Evolutionary conservation across 2,329 filamentous ascomycete species (phyloP), one percentile per base, ranked within the genome.

Genomic region (Fusarium vanettenii): DNA sequence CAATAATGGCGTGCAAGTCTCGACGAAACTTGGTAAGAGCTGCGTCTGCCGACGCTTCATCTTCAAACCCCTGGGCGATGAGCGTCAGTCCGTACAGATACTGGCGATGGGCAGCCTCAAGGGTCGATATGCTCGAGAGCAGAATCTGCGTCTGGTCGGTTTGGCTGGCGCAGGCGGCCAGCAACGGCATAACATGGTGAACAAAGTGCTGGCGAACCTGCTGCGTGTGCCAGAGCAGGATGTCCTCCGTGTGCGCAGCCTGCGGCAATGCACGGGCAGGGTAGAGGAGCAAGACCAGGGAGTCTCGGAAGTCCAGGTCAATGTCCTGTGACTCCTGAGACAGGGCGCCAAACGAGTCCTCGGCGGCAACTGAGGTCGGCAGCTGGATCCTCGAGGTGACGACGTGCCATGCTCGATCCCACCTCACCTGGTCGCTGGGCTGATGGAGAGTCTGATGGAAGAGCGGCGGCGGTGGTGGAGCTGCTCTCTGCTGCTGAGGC

Each of bases 1-100:
- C 88, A 71, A 94, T 87, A 25, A 93, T 85, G 25, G 91, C 90
- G 76, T 92, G 88, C 13, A 94, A 81, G 72, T 94, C 91, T 59
- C 88, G 84, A 18, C 84, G 85, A 77, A 94, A 93, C 66, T 87
- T 89, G 62, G 79, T 79, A 9, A 86, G 81, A 43, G 84, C 84
- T 35, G 80, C 79, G 55, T 82, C 80, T 64, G 82, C 85, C 29
- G 79, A 75, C 35, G 78, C 80, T 52, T 80, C 80, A 29, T 82
- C 81, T 13, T 84, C 80, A 72, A 89, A 85, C 22, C 85, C 88
- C 66, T 86, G 84, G 35, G 86, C 77, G 60, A 92, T 85, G 60
- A 89, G 82, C 11, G 85, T 85, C 67, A 92, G 79, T 3, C 89
- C 88, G 76, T 87, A 87, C 20, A 88, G 82, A 75, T 92, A 91